Evolutionary conservation across 164 flowering plant species (phyloP), one percentile per base, ranked within the genome.

Genomic region (Chimonanthus salicifolius): DNA sequence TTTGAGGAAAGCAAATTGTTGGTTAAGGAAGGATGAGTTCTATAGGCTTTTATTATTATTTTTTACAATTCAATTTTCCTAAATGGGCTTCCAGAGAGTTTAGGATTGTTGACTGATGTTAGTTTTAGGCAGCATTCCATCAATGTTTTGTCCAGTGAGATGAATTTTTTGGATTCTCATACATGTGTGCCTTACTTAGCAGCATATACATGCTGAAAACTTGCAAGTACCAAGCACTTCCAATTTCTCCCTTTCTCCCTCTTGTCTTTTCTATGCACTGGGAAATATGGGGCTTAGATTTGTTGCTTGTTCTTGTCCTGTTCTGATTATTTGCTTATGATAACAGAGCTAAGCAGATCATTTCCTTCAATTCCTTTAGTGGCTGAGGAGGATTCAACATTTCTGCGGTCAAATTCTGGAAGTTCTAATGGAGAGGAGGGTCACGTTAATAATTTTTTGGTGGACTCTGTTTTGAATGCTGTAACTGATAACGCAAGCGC

Each of bases 361-460:
- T 91, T 91, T 81, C 99, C 97, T 10, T 80, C 87, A 2, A 87
- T 91, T 71, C 99, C 98, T 13, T 77, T 92, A 86, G 99, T 95
- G 82, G 98, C 99, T 54, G 97, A 94, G 78, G 97, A 94, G 85
- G 99, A 94, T 75, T 91, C 96, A 50, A 68, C 88, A 11, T 90
- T 86, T 79, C 65, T 94, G 72, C 86, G 87, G 58, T 76, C 89
- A 3, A 88, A 43, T 51, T 62, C 18, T 43, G n/a, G n/a, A 48
- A 64, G 45, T 54, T 50, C 73, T 13, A 33, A n/a, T 10, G 15
- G 49, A 13, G 70, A 54, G 15, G 58, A 18, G 49, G 69, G 68
- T 46, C 1, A 49, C 49, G 48, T 47, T 10, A 47, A 46, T 71
- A 75, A 82, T 75, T 79, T 84, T 82, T 79, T 90, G 63, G 89